Evolutionary conservation across 108 stramenopile species (phyloP).

Genomic region (Discostella pseudostelligera): DNA sequence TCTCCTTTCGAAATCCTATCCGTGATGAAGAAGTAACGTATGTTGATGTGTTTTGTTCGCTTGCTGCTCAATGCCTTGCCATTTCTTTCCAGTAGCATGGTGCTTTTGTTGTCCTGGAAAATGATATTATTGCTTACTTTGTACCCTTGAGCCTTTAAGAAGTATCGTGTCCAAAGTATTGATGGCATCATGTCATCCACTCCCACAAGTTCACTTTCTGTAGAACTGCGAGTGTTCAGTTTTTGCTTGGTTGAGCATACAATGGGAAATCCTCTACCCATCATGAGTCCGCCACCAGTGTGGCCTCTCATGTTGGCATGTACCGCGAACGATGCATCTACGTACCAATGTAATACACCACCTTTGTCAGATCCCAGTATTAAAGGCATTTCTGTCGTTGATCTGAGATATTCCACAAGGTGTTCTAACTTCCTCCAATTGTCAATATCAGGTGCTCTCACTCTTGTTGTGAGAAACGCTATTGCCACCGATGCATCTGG

Average conservation of each 20-base stretch:
- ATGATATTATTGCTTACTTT: constrained; percentile 25
- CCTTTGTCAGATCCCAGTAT: constrained; percentile 7
- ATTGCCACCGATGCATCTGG: constrained; percentile 46
- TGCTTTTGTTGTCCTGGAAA: constrained; percentile 56
- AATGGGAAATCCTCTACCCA: constrained; percentile 40
- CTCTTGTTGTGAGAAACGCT: constrained; percentile 53
- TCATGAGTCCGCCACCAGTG: constrained; percentile 47
- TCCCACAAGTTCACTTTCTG: constrained; percentile 50
- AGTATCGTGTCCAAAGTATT: constrained; percentile 47
- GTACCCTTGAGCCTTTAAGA: constrained; percentile 53
- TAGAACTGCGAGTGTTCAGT: constrained; percentile 49
- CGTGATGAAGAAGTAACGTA: too few species aligned
- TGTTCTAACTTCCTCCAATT: constrained; percentile 45
- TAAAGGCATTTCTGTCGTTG: constrained; percentile 23
- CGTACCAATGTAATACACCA: constrained; percentile 35
- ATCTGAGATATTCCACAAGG: constrained; percentile 45
- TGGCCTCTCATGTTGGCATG: constrained; percentile 48
- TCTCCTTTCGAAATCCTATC: too few species aligned
- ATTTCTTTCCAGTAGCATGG: constrained; percentile 55
- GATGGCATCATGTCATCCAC: constrained; percentile 44
- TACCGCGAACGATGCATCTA: constrained; percentile 56
- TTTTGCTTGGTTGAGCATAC: constrained; percentile 34
- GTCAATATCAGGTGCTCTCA: background rate
- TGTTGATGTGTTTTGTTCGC: constrained; percentile 26
- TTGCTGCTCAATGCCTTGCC: constrained; percentile 45